These are phyloP conservation scores for Alnus glutinosa DNA, from an alignment of 306 rosid genomes.

Conservation along the genomic window DNA sequence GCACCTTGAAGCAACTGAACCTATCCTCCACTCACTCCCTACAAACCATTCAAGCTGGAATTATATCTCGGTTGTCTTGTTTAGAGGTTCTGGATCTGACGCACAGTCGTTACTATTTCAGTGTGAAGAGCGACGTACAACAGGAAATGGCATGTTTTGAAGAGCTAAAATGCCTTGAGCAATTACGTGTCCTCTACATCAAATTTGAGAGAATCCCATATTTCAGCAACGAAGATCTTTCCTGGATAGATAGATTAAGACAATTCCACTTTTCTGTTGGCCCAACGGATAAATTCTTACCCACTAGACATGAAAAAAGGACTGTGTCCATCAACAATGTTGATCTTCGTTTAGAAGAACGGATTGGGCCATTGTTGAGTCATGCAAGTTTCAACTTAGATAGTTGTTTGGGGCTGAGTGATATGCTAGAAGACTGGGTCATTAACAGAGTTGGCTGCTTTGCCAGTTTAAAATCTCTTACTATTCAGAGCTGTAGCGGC, in stretches of 20 bases:
- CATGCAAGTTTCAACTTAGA: no score
- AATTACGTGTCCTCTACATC: slow-evolving; percentile 2
- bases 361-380: not conserved
- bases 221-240: not conserved
- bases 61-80: slow-evolving; percentile 9
- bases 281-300: not conserved
- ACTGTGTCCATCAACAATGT: not conserved
- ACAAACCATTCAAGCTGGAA: not conserved
- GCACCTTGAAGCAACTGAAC: slow-evolving; percentile 5
- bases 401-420: no score
- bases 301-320: not conserved
- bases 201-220: slow-evolving; percentile 16
- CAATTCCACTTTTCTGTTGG: slow-evolving; percentile 16
- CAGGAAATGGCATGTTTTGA: not conserved
- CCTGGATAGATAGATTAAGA: slow-evolving; percentile 18
- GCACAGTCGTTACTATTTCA: not conserved
- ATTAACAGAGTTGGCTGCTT: no score
- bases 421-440: no score
- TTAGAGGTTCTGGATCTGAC: slow-evolving; percentile 22
- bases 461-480: no score
- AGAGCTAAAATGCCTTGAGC: slow-evolving; percentile 1
- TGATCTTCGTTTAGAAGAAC: slow-evolving; percentile 8
- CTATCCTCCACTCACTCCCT: not conserved
- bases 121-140: not conserved
- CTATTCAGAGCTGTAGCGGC: no score